Evolutionary conservation across 257 asterid species (phyloP).

Genomic region (Solanum sejunctum): DNA sequence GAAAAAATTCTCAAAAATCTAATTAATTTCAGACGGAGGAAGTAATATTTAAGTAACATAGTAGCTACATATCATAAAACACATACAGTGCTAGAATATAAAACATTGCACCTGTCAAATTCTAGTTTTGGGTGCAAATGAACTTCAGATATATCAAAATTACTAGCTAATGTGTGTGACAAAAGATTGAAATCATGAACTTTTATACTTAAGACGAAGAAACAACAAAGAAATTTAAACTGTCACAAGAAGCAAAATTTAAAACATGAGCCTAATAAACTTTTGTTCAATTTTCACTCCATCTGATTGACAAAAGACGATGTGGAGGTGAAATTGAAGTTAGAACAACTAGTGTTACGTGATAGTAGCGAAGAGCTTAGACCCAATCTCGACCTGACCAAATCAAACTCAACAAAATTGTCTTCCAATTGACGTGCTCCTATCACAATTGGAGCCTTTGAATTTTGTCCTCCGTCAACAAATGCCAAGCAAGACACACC

Average conservation of each 20-base stretch:
- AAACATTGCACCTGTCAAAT: not conserved
- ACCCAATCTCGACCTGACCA: conserved; percentile 13
- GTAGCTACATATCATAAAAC: not conserved
- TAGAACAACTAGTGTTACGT: conserved; percentile 5
- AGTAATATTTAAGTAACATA: too few species aligned
- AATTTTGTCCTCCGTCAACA: conserved; percentile 21
- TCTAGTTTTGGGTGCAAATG: not conserved
- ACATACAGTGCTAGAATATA: not conserved
- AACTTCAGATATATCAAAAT: not conserved
- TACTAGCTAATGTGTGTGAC: not conserved
- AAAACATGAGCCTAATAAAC: not conserved
- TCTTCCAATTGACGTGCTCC: conserved; percentile 23
- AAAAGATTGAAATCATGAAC: not conserved
- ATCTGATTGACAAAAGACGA: not conserved
- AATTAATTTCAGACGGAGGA: too few species aligned
- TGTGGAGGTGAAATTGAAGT: conserved; percentile 7
- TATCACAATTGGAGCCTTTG: conserved; percentile 14
- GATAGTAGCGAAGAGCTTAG: not conserved
- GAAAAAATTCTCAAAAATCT: too few species aligned
- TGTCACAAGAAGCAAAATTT: not conserved
- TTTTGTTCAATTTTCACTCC: not conserved
- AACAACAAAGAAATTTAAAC: not conserved
- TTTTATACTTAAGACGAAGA: not conserved
- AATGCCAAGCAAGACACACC: conserved; percentile 24
- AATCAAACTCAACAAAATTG: conserved; percentile 19